Percentiles rank a stretch among this genome's conserved stretches.
Evolutionary conservation across 2,329 filamentous ascomycete species (phyloP).

Genomic region (Diaporthe citri): DNA sequence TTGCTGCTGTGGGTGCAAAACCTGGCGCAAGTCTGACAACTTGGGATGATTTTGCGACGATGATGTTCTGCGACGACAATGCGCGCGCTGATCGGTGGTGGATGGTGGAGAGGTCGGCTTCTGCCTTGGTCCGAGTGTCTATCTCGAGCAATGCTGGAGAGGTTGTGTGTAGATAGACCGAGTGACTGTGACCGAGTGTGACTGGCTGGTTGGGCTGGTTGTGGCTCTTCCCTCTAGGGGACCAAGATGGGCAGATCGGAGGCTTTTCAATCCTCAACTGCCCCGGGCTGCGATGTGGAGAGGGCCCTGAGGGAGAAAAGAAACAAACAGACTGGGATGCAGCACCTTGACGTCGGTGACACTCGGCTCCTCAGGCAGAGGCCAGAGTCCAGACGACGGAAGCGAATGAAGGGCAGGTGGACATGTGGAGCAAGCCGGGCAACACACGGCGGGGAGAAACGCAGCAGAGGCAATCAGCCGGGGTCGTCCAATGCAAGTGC

Average conservation of each 20-base stretch:
- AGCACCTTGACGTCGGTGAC: constrained; percentile 32
- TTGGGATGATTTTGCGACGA: background rate
- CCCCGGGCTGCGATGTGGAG: constrained; percentile 30
- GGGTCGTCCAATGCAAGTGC: background rate
- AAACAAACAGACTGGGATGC: constrained; percentile 29
- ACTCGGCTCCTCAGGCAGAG: constrained; percentile 33
- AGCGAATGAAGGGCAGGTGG: constrained; percentile 23
- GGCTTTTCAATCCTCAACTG: constrained; percentile 34
- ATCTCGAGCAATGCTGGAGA: background rate
- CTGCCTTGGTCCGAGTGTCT: background rate
- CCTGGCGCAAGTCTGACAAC: constrained; percentile 22
- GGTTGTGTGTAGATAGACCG: constrained; percentile 12
- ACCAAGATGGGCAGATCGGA: constrained; percentile 32
- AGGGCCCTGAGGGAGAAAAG: background rate
- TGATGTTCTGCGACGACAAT: background rate
- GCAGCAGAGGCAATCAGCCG: constrained; percentile 1
- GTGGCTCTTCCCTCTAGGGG: constrained; percentile 9
- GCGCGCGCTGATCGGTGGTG: background rate
- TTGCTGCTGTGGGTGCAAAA: background rate
- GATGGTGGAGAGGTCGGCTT: background rate
- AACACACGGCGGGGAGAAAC: background rate
- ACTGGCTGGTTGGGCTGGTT: background rate
- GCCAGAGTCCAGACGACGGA: constrained; percentile 25
- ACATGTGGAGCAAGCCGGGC: constrained; percentile 18
- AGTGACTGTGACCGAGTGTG: background rate